phyloP scores from a whole-genome alignment of 768 basidiomycete species.

The Gymnopilus junonius region DNA sequence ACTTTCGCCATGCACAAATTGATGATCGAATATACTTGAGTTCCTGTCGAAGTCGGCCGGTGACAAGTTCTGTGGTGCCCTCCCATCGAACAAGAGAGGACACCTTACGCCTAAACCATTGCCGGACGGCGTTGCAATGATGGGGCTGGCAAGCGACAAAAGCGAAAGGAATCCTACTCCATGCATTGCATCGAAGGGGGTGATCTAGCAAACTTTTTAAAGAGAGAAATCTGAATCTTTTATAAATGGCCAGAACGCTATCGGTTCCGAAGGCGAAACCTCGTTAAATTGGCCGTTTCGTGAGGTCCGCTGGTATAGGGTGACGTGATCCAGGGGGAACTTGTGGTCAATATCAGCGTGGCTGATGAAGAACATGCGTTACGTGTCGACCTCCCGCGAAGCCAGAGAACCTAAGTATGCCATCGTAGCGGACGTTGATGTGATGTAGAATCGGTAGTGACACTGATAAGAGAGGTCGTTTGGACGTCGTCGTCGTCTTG shows the following conservation, averaged over 20 bases:
- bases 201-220: neutral
- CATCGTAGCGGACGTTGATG: neutral
- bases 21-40: conserved; percentile 19
- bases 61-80: conserved; percentile 14
- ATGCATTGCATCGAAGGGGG: neutral
- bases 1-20: conserved; percentile 21
- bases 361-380: too few species aligned
- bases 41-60: conserved; percentile 21
- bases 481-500: too few species aligned
- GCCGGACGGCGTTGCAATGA: neutral
- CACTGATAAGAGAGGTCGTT: too few species aligned
- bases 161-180: neutral
- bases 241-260: neutral
- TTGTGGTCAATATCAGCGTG: too few species aligned
- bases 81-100: conserved; percentile 15
- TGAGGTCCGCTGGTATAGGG: neutral
- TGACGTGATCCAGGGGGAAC: neutral
- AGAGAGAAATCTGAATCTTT: neutral
- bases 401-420: too few species aligned
- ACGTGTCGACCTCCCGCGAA: too few species aligned
- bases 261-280: neutral
- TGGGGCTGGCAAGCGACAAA: neutral
- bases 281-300: neutral
- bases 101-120: conserved; percentile 3
- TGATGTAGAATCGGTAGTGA: too few species aligned